phyloP scores from a whole-genome alignment of 2,329 filamentous ascomycete species.

The Arthrobotrys iridis region DNA sequence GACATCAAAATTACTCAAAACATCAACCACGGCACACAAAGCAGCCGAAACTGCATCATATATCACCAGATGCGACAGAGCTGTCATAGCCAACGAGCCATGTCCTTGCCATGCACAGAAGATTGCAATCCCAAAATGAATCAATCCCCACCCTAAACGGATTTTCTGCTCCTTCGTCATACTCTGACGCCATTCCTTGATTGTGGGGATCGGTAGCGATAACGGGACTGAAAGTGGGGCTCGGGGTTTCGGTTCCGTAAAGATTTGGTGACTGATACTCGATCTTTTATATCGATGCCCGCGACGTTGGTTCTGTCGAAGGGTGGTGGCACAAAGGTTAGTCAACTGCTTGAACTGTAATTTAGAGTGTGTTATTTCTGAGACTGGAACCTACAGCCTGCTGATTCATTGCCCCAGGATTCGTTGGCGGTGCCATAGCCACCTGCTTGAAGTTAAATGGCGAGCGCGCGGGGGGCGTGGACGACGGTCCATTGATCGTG shows the following conservation, averaged over 20 bases:
- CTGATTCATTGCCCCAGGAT: conserved; percentile 24
- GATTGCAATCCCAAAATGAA: conserved; percentile 82
- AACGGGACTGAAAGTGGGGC: conserved; percentile 89
- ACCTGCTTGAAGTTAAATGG: conserved; percentile 54
- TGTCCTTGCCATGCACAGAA: conserved; percentile 87
- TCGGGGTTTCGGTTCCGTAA: conserved; percentile 86
- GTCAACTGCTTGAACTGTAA: conserved; percentile 55
- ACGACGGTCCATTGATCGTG: conserved; percentile 38
- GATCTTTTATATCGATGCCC: conserved; percentile 99
- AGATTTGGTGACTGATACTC: conserved; percentile 95
- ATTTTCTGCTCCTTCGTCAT: conserved; percentile 88
- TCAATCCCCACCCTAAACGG: conserved; percentile 86
- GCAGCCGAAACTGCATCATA: conserved; percentile 94
- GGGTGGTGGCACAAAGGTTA: conserved; percentile 25
- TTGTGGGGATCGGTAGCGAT: conserved; percentile 88
- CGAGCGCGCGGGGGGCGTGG: conserved; percentile 51
- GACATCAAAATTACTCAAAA: conserved; percentile 95
- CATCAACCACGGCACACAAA: conserved; percentile 90
- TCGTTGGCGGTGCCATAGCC: conserved; percentile 49
- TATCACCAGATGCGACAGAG: conserved; percentile 89
- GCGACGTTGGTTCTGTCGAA: conserved; percentile 75
- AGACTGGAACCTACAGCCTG: conserved; percentile 34
- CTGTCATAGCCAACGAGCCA: conserved; percentile 88
- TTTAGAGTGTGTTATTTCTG: background rate
- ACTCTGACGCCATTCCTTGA: conserved; percentile 85